Conservation (phyloP, 2,329 filamentous ascomycete species). For the Pseudogymnoascus sp. region DNA sequence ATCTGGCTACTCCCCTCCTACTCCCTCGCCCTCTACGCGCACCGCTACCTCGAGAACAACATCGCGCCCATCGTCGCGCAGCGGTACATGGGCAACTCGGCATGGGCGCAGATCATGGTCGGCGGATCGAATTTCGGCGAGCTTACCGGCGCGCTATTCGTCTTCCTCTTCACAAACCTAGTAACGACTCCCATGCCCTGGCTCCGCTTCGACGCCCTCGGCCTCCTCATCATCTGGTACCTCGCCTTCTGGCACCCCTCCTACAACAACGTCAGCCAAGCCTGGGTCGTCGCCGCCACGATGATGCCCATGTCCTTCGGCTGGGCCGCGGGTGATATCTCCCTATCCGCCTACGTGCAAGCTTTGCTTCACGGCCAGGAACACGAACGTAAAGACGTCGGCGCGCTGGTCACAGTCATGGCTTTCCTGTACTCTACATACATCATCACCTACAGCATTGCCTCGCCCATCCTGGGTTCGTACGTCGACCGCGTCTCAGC, state of each 20-base stretch:
- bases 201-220: conserved; percentile 42
- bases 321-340: conserved; percentile 47
- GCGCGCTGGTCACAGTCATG: conserved; percentile 46
- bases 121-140: conserved; percentile 47
- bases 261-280: conserved; percentile 36
- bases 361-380: conserved; percentile 41
- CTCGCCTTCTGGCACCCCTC: conserved; percentile 42
- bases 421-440: conserved; percentile 46
- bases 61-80: conserved; percentile 41
- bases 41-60: conserved; percentile 45
- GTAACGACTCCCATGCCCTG: conserved; percentile 46
- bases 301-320: conserved; percentile 44
- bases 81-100: conserved; percentile 42
- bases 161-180: conserved; percentile 44
- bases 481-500: conserved; percentile 41
- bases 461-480: conserved; percentile 39
- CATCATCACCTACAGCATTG: conserved; percentile 42
- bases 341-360: conserved; percentile 46
- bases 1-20: conserved; percentile 46
- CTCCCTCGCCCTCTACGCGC: conserved; percentile 43
- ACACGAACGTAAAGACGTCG: conserved; percentile 39
- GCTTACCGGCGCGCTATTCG: conserved; percentile 41
- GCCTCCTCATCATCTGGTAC: conserved; percentile 44
- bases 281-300: conserved; percentile 41
- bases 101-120: conserved; percentile 46